Percentiles rank a stretch among this genome's conserved stretches.
These are phyloP conservation scores for Aspergillus phoenicis DNA, from an alignment of 2,329 filamentous ascomycete genomes.

Conservation along the genomic window DNA sequence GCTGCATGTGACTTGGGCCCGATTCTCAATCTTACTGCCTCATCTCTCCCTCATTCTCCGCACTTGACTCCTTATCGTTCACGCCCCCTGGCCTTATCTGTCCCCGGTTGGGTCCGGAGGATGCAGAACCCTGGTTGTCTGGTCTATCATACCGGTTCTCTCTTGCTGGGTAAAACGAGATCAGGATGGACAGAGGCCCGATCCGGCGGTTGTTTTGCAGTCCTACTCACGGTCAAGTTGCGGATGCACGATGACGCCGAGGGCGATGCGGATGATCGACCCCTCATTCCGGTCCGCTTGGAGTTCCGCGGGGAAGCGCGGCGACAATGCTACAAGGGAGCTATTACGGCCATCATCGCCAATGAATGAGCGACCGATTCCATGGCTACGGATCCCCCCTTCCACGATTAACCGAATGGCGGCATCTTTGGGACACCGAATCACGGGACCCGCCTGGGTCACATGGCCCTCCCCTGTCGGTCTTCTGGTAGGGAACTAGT, in stretches of 20 bases:
- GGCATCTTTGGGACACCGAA: background rate
- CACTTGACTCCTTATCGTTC: slow-evolving; percentile 31
- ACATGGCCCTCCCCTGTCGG: background rate
- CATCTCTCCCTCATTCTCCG: slow-evolving; percentile 23
- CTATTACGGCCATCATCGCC: background rate
- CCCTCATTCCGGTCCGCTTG: slow-evolving; percentile 6
- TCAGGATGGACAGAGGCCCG: background rate
- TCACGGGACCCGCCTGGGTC: background rate
- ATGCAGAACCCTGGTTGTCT: background rate
- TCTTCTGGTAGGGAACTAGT: background rate
- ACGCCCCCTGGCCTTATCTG: slow-evolving; percentile 1
- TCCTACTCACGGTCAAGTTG: background rate
- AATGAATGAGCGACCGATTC: background rate
- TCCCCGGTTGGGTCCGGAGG: background rate
- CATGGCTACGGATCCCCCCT: background rate
- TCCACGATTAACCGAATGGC: background rate
- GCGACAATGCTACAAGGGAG: too few species aligned
- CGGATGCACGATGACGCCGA: slow-evolving; percentile 7
- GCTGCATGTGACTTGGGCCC: slow-evolving; percentile 29
- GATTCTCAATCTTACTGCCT: slow-evolving; percentile 2
- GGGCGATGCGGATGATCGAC: slow-evolving; percentile 6
- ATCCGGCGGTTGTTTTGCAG: background rate
- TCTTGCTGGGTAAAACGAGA: background rate
- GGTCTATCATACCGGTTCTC: background rate
- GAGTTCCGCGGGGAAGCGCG: background rate